Percentiles rank a stretch among this genome's conserved stretches.
These are phyloP conservation scores for Antitrichia curtipendula DNA, from an alignment of 225 moss, liverwort and hornwort species.

Conservation along the genomic window DNA sequence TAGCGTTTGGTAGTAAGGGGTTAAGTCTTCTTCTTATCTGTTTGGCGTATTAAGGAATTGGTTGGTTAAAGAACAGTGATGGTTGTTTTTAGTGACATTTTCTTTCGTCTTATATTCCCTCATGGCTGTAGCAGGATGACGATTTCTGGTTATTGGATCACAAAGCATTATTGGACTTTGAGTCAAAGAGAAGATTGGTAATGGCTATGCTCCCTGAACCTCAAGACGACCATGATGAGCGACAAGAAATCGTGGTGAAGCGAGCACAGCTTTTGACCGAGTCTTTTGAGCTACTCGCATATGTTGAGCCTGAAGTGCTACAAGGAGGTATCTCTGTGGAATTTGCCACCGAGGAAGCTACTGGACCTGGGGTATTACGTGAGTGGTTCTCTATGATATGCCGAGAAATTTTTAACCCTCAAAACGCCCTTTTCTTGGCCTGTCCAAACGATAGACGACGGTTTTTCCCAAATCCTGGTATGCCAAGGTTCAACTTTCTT, in stretches of 20 bases:
- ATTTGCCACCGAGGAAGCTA: conserved; percentile 91
- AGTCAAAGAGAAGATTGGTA: conserved; percentile 80
- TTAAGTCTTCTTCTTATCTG: background rate
- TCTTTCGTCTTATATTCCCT: background rate
- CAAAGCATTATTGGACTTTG: conserved; percentile 63
- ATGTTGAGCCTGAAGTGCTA: conserved; percentile 76
- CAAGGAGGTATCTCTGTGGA: conserved; percentile 96
- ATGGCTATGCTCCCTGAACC: conserved; percentile 99
- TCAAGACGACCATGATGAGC: conserved; percentile 97
- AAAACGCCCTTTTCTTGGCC: conserved; percentile 88
- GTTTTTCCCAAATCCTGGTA: conserved; percentile 95
- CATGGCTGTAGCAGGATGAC: conserved; percentile 56
- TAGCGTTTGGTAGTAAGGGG: background rate
- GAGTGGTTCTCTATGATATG: conserved; percentile 99
- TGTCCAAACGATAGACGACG: conserved; percentile 89
- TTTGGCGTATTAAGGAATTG: background rate
- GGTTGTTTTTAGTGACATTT: background rate
- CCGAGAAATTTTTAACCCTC: conserved; percentile 91
- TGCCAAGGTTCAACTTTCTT: background rate
- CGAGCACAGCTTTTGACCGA: conserved; percentile 77
- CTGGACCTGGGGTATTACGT: conserved; percentile 92
- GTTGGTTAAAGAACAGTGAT: background rate
- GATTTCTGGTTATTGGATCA: conserved; percentile 94
- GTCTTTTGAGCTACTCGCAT: conserved; percentile 85
- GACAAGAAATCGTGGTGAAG: conserved; percentile 84